A percentile compares a stretch with the other conserved stretches of the same genome.
These are phyloP conservation scores for Cyclospora cayetanensis DNA, from an alignment of 169 alveolate species.

Conservation along the genomic window DNA sequence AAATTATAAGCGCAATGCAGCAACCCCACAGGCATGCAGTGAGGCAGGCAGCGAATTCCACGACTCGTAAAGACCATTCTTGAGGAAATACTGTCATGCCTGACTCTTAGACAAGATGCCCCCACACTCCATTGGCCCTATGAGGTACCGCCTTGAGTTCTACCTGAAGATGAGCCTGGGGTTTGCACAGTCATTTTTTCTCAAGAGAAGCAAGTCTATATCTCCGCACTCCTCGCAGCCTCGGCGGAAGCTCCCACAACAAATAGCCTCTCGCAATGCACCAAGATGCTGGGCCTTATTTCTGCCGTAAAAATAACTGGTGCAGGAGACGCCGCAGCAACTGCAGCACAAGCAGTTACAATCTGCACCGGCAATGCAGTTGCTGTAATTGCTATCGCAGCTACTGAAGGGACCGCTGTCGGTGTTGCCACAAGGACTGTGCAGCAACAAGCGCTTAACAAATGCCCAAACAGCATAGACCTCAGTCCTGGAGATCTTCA, in stretches of 20 bases:
- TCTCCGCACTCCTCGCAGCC: conserved; percentile 89
- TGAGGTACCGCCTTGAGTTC: no score
- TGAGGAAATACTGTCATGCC: no score
- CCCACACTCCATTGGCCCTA: no score
- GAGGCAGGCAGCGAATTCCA: no score
- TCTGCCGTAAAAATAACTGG: background rate
- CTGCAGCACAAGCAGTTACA: background rate
- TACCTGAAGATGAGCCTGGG: background rate
- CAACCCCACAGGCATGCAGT: no score
- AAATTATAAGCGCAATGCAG: no score
- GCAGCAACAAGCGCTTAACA: background rate
- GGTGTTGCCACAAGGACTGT: background rate
- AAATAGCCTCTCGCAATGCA: conserved; percentile 70
- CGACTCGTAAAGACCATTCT: no score
- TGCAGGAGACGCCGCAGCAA: background rate
- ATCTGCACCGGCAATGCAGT: background rate
- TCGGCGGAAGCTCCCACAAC: conserved; percentile 89
- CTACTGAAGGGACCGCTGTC: conserved; percentile 48
- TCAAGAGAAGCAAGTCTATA: conserved; percentile 86
- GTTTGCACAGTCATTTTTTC: conserved; percentile 72
- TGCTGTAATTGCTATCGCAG: conserved; percentile 71
- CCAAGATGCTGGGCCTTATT: background rate
- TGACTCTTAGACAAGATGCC: no score
- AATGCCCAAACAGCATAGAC: conserved; percentile 75
- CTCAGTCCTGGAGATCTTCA: conserved; percentile 87